Percentiles rank a stretch among this genome's conserved stretches.
Evolutionary conservation across 371 early-diverging fungal species (phyloP).

Genomic region (Rhizopus sp.): DNA sequence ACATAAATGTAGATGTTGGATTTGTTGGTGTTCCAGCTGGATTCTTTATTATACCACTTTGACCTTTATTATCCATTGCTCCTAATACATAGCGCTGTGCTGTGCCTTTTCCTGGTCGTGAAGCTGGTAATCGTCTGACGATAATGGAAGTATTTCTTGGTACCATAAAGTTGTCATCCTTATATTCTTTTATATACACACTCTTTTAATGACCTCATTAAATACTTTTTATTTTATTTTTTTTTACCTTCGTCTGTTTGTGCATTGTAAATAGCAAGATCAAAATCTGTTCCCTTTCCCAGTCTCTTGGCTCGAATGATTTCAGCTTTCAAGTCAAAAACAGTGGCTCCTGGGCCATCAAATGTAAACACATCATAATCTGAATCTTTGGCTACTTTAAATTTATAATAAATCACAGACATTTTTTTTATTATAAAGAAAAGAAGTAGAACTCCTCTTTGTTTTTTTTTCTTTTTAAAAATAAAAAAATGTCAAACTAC

Average conservation of each 20-base stretch:
- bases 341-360: slow-evolving; percentile 90
- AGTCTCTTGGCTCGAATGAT: slow-evolving; percentile 90
- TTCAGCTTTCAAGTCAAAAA: slow-evolving; percentile 93
- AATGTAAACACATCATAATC: slow-evolving; percentile 83
- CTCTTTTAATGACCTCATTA: not conserved
- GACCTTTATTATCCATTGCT: slow-evolving; percentile 42
- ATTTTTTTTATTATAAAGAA: slow-evolving; percentile 15
- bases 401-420: slow-evolving; percentile 93
- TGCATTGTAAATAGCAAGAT: slow-evolving; percentile 87
- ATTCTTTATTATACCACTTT: slow-evolving; percentile 28
- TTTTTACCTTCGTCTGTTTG: slow-evolving; percentile 94
- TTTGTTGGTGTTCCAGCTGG: not conserved
- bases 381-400: slow-evolving; percentile 90
- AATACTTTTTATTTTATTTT: slow-evolving; percentile 1
- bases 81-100: slow-evolving; percentile 76
- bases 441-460: slow-evolving; percentile 7
- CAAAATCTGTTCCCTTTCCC: slow-evolving; percentile 90
- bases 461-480: slow-evolving; percentile 5
- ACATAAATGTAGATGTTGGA: slow-evolving; percentile 11
- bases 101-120: slow-evolving; percentile 77
- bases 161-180: slow-evolving; percentile 79
- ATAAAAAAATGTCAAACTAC: slow-evolving; percentile 32
- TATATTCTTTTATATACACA: slow-evolving; percentile 70
- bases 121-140: slow-evolving; percentile 75
- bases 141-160: slow-evolving; percentile 91